Evolutionary conservation across 306 rosid genomes (phyloP).

Genomic region (Cotoneaster glaucophyllus): DNA sequence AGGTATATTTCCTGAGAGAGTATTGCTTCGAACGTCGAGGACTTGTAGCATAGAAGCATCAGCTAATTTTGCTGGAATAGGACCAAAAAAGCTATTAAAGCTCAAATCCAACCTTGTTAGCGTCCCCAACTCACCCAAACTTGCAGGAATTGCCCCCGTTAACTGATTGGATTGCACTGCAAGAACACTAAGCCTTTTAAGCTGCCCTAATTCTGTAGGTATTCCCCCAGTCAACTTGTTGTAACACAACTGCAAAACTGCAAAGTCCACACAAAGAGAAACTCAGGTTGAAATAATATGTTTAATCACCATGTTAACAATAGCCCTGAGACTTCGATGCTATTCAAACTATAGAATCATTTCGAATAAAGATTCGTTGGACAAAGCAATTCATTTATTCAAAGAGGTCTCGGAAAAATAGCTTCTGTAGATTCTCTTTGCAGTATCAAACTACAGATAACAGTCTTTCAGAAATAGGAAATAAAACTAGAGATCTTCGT

Average conservation of each 20-base stretch:
- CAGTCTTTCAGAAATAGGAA: neutral
- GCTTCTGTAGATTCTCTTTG: no score
- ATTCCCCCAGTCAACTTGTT: slow-evolving; percentile 66
- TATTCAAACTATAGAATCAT: neutral
- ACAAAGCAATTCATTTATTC: neutral
- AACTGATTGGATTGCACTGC: slow-evolving; percentile 74
- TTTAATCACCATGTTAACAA: neutral
- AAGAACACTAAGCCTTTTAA: slow-evolving; percentile 53
- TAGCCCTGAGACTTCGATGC: neutral
- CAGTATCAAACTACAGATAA: neutral
- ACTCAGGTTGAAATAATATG: neutral
- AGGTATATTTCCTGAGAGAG: slow-evolving; percentile 71
- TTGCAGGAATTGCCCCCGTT: slow-evolving; percentile 80
- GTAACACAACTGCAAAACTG: slow-evolving; percentile 91
- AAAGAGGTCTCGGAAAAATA: neutral
- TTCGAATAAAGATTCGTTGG: neutral
- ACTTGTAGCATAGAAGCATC: slow-evolving; percentile 50
- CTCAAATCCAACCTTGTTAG: slow-evolving; percentile 69
- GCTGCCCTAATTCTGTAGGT: slow-evolving; percentile 56
- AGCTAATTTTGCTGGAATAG: slow-evolving; percentile 64
- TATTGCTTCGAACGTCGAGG: slow-evolving; percentile 62
- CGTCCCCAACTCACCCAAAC: slow-evolving; percentile 52
- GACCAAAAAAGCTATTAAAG: slow-evolving; percentile 65
- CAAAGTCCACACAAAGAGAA: slow-evolving; percentile 6
- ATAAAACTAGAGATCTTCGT: neutral